phyloP scores from a whole-genome alignment of 2,329 filamentous ascomycete species.

The Monosporascus ibericus region DNA sequence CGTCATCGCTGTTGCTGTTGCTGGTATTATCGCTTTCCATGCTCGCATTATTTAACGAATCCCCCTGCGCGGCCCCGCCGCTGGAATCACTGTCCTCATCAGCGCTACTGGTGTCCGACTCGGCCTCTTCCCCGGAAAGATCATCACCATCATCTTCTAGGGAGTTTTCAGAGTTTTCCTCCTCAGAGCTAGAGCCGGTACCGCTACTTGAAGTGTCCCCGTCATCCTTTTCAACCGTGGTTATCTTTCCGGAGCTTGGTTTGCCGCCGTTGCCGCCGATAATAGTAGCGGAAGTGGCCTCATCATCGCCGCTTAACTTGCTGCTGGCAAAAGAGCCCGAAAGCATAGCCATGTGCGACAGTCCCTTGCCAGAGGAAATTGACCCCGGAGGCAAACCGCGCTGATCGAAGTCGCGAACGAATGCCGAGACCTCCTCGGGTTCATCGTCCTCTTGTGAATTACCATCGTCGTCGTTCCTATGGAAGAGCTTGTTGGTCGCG shows the following conservation, averaged over 20 bases:
- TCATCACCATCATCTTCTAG: conserved; percentile 6
- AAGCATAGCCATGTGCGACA: conserved; percentile 27
- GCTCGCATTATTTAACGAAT: conserved; percentile 1
- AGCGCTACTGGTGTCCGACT: conserved; percentile 8
- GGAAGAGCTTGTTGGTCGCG: conserved; percentile 10
- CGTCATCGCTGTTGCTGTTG: conserved; percentile 8
- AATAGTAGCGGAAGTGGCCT: conserved; percentile 15
- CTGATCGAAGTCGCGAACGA: conserved; percentile 28
- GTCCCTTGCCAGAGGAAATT: conserved; percentile 29
- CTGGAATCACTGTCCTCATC: conserved; percentile 11
- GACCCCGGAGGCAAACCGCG: conserved; percentile 34
- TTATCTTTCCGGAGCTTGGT: conserved; percentile 7
- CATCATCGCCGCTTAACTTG: conserved; percentile 20
- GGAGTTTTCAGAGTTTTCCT: conserved; percentile 10
- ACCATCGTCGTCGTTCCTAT: conserved; percentile 22
- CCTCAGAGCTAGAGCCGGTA: conserved; percentile 19
- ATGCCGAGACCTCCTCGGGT: conserved; percentile 18
- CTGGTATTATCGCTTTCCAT: conserved; percentile 6
- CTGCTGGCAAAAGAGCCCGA: conserved; percentile 21
- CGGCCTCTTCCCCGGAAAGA: conserved; percentile 6
- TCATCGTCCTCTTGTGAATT: conserved; percentile 19
- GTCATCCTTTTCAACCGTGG: conserved; percentile 13
- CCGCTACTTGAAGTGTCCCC: conserved; percentile 18
- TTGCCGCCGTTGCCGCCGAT: conserved; percentile 7
- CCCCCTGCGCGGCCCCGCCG: not conserved